phyloP scores from a whole-genome alignment of 805 yeast species.

The Scheffersomyces spartinae region DNA sequence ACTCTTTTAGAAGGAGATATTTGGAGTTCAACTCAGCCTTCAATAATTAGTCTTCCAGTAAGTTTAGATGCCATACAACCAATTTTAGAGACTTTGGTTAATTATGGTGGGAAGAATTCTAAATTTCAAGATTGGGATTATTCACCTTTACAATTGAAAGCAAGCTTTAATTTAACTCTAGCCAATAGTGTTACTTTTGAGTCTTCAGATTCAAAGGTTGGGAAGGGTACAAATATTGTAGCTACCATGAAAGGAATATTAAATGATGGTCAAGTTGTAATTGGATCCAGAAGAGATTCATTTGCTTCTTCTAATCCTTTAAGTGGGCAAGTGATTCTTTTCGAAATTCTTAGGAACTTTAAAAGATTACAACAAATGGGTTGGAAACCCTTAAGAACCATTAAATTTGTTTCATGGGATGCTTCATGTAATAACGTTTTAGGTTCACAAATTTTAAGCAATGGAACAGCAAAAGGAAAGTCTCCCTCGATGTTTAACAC shows the following conservation, averaged over 20 bases:
- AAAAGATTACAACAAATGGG: conserved; percentile 20
- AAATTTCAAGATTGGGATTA: conserved; percentile 13
- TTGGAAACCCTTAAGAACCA: conserved; percentile 31
- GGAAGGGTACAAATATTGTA: conserved; percentile 39
- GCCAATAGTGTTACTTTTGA: no score
- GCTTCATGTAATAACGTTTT: conserved; percentile 21
- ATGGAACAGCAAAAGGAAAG: conserved; percentile 11
- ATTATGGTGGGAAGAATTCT: conserved; percentile 1
- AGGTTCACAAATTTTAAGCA: conserved; percentile 16
- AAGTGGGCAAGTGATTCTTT: conserved; percentile 26
- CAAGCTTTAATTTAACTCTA: no score
- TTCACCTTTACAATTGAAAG: conserved; percentile 11
- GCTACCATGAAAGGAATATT: conserved; percentile 29
- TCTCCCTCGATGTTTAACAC: conserved; percentile 9
- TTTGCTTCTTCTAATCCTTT: conserved; percentile 24
- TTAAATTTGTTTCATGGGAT: conserved; percentile 31
- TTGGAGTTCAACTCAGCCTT: conserved; percentile 4
- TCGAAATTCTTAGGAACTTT: conserved; percentile 27
- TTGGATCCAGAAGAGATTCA: conserved; percentile 30
- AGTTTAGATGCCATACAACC: conserved; percentile 15
- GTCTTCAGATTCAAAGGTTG: conserved; percentile 64
- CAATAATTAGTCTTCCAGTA: conserved; percentile 17
- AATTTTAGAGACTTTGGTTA: conserved; percentile 14
- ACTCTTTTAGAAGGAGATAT: background rate
- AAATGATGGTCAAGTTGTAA: conserved; percentile 26